Conservation (phyloP, 495 filamentous ascomycete genomes). For the Hypoxylon fuscum region DNA sequence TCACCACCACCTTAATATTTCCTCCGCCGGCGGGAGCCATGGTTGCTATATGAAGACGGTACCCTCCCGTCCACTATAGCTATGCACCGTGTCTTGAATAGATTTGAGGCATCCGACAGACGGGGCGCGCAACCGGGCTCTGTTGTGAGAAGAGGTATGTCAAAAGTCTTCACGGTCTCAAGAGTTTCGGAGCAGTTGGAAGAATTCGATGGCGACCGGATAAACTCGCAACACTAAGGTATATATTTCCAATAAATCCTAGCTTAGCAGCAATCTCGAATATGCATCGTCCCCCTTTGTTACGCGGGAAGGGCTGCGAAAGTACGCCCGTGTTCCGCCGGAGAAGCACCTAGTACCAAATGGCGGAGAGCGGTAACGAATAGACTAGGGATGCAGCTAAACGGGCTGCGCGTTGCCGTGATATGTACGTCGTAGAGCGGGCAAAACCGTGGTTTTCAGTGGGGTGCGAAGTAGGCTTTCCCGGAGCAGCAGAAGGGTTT, state of each 20-base stretch:
- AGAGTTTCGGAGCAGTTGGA: conserved; percentile 18
- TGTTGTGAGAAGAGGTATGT: conserved; percentile 15
- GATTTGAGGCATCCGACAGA: conserved; percentile 40
- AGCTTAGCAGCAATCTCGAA: conserved; percentile 4
- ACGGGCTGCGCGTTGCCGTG: conserved; percentile 30
- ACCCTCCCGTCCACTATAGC: conserved; percentile 37
- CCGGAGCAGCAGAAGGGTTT: neutral
- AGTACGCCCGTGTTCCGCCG: conserved; percentile 9
- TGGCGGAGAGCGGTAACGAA: conserved; percentile 17
- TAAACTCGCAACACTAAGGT: neutral
- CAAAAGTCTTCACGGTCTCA: conserved; percentile 5
- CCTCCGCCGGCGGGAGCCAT: conserved; percentile 86
- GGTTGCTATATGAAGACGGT: conserved; percentile 41
- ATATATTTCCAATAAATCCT: conserved; percentile 26
- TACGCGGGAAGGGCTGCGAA: conserved; percentile 18
- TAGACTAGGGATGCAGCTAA: conserved; percentile 31
- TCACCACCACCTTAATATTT: conserved; percentile 99
- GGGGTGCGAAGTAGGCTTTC: conserved; percentile 15
- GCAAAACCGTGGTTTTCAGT: conserved; percentile 6
- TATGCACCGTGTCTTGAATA: conserved; percentile 25
- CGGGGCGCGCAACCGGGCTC: conserved; percentile 14
- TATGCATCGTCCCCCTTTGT: conserved; percentile 29
- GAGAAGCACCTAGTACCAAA: conserved; percentile 17
- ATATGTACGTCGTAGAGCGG: conserved; percentile 3
- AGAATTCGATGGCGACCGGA: conserved; percentile 13